Conservation (phyloP, 1,139 yeast species). For the Candida gigantensis region DNA sequence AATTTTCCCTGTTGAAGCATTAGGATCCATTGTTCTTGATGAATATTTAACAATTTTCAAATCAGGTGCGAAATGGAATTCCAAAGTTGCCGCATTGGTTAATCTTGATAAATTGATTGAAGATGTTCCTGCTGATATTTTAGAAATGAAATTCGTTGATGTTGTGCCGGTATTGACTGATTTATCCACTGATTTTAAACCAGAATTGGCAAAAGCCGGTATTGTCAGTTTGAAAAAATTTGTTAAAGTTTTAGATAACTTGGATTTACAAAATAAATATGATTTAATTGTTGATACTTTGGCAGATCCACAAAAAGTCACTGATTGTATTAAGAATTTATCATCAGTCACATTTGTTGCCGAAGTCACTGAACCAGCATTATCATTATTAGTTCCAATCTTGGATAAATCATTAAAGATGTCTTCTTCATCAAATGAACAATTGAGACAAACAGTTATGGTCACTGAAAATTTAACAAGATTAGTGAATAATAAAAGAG, state of each 20-base stretch:
- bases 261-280: conserved; percentile 85
- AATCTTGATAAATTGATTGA: conserved; percentile 72
- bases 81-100: conserved; percentile 78
- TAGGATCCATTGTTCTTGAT: conserved; percentile 67
- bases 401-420: conserved; percentile 86
- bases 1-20: conserved; percentile 76
- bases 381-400: conserved; percentile 88
- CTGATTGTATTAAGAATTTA: conserved; percentile 84
- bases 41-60: conserved; percentile 62
- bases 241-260: conserved; percentile 83
- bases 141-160: conserved; percentile 77
- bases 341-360: conserved; percentile 97
- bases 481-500: conserved; percentile 89
- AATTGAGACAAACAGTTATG: conserved; percentile 92
- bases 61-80: conserved; percentile 92
- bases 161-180: conserved; percentile 86
- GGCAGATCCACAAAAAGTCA: conserved; percentile 85
- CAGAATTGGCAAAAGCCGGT: conserved; percentile 90
- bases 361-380: conserved; percentile 95
- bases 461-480: conserved; percentile 95
- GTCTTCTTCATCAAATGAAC: conserved; percentile 91
- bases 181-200: conserved; percentile 92
- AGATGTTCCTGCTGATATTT: conserved; percentile 80
- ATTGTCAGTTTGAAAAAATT: conserved; percentile 66
- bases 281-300: conserved; percentile 85